These are phyloP conservation scores for Secale cereale DNA, from an alignment of 176 grass and related monocot species.

Conservation along the genomic window DNA sequence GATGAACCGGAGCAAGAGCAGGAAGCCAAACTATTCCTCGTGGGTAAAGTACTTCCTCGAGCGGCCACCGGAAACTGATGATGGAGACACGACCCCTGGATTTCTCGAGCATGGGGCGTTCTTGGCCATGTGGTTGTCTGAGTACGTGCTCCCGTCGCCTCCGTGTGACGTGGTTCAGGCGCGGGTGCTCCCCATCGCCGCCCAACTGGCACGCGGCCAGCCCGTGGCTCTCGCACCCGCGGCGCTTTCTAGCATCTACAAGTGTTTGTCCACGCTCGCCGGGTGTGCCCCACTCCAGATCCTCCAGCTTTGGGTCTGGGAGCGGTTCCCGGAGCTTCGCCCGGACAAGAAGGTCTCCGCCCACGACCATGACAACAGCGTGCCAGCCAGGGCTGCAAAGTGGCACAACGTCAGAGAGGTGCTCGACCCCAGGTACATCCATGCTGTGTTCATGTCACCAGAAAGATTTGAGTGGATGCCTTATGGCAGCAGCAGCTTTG, in stretches of 20 bases:
- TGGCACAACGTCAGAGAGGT: conserved; percentile 68
- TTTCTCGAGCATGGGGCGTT: conserved; percentile 67
- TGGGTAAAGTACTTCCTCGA: no score
- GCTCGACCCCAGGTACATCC: not conserved
- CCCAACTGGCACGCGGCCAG: conserved; percentile 45
- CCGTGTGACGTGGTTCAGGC: not conserved
- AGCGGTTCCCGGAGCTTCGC: conserved; percentile 55
- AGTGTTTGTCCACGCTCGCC: conserved; percentile 28
- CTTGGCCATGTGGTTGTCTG: conserved; percentile 57
- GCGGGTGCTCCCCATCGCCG: conserved; percentile 55
- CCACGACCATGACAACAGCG: not conserved
- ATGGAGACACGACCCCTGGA: no score
- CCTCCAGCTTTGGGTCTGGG: conserved; percentile 77
- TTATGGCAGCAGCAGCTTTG: conserved; percentile 20
- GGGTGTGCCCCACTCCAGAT: conserved; percentile 55
- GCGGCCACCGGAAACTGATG: no score
- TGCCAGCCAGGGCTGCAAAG: conserved; percentile 36
- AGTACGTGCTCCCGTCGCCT: conserved; percentile 36
- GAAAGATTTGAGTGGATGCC: conserved; percentile 50
- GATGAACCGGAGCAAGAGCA: no score
- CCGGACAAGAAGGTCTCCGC: not conserved
- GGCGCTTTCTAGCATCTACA: conserved; percentile 61
- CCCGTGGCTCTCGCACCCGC: conserved; percentile 62
- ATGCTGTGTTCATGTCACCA: not conserved
- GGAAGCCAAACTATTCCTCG: no score